Conservation (phyloP, 345 rosid genomes). For the Arabidopsis suecica region DNA sequence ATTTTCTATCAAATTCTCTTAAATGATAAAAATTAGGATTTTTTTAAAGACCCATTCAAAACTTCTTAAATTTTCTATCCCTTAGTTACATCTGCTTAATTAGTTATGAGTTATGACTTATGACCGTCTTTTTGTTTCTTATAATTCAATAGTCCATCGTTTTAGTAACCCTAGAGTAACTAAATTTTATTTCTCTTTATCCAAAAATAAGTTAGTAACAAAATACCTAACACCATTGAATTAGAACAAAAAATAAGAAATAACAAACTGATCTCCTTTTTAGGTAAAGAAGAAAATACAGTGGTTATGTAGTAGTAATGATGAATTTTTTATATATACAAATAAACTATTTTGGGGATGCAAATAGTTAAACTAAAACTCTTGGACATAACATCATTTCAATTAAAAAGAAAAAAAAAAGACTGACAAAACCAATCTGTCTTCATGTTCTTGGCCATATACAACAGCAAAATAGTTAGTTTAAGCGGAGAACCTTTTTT, state of each 20-base stretch:
- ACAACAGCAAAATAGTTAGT: slow-evolving; percentile 39
- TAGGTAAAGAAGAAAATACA: neutral
- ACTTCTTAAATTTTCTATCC: neutral
- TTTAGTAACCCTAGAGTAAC: neutral
- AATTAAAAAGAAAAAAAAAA: neutral
- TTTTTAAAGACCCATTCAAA: neutral
- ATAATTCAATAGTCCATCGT: neutral
- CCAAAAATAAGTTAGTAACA: neutral
- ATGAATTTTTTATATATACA: neutral
- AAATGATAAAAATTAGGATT: neutral
- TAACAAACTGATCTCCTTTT: neutral
- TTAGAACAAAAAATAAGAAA: neutral
- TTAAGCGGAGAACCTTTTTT: slow-evolving; percentile 25
- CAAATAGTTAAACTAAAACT: slow-evolving; percentile 12
- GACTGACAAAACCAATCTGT: slow-evolving; percentile 47
- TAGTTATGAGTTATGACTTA: neutral
- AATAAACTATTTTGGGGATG: neutral
- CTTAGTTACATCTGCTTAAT: neutral
- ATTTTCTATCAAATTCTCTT: neutral
- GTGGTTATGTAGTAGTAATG: slow-evolving; percentile 9
- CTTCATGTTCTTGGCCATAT: slow-evolving; percentile 43
- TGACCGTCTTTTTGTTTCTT: neutral
- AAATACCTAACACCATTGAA: slow-evolving; percentile 5
- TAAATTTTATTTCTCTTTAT: neutral
- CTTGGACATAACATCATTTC: slow-evolving; percentile 23